Conservation (phyloP, 352 stramenopile species). For the Globisporangium mamillatum region DNA sequence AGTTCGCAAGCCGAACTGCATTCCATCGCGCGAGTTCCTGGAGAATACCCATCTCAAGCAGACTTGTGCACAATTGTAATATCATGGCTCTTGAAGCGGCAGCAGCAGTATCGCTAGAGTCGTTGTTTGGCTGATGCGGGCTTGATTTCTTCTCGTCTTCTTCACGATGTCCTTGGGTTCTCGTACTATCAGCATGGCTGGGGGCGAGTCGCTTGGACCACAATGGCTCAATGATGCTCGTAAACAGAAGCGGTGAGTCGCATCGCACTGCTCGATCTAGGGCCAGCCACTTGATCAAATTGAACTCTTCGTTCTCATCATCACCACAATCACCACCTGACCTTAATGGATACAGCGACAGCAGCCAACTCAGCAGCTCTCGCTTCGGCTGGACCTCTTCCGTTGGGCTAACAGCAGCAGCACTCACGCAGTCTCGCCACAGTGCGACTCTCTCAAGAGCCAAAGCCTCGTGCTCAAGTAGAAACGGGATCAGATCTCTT, state of each 20-base stretch:
- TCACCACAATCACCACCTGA: not conserved
- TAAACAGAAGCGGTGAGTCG: conserved; percentile 11
- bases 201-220: not conserved
- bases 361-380: conserved; percentile 4
- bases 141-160: not conserved
- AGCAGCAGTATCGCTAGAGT: no score
- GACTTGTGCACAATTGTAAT: not conserved
- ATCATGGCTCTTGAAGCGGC: not conserved
- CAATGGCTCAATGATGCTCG: conserved; percentile 2
- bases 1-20: conserved; percentile 20
- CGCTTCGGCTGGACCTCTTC: not conserved
- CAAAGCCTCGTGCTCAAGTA: not conserved
- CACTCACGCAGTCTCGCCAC: conserved; percentile 5
- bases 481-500: conserved; percentile 22
- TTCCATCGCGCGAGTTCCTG: conserved; percentile 35
- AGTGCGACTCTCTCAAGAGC: not conserved
- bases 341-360: not conserved
- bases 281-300: conserved; percentile 6
- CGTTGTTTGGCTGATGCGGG: not conserved
- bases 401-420: not conserved
- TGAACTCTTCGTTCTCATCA: not conserved
- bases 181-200: not conserved
- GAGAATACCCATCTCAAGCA: conserved; percentile 10
- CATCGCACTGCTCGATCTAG: conserved; percentile 6
- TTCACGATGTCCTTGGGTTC: not conserved